Percentiles rank a stretch among this genome's conserved stretches.
Conservation (phyloP, 305 asterid genomes). For the Solanum hybrid region DNA sequence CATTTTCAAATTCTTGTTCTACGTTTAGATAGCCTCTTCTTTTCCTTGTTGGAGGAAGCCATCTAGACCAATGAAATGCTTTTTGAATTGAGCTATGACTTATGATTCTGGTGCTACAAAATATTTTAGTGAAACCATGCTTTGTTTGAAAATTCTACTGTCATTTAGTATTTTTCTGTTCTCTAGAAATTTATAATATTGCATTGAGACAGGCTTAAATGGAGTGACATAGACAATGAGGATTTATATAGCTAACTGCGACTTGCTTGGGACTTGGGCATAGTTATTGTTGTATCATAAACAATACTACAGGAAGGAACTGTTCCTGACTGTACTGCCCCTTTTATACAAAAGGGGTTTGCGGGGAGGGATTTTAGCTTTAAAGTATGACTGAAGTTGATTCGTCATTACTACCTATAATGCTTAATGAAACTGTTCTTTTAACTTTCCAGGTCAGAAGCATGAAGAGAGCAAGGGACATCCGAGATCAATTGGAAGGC, state of each 20-base stretch:
- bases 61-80: neutral
- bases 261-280: neutral
- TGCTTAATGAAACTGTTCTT: neutral
- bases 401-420: neutral
- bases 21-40: neutral
- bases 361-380: neutral
- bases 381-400: neutral
- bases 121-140: neutral
- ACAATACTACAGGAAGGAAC: neutral
- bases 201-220: neutral
- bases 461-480: constrained; percentile 91
- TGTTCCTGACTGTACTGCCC: neutral
- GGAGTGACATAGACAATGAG: neutral
- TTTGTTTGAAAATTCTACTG: neutral
- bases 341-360: neutral
- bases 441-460: constrained; percentile 53
- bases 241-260: neutral
- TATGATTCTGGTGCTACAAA: neutral
- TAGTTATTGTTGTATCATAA: neutral
- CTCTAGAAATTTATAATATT: neutral
- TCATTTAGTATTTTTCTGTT: neutral
- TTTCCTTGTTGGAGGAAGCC: neutral
- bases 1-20: neutral
- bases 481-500: constrained; percentile 90
- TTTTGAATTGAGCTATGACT: neutral